These are phyloP conservation scores for Lanmaoa pseudosensibilis DNA, from an alignment of 768 basidiomycete species.

Conservation along the genomic window DNA sequence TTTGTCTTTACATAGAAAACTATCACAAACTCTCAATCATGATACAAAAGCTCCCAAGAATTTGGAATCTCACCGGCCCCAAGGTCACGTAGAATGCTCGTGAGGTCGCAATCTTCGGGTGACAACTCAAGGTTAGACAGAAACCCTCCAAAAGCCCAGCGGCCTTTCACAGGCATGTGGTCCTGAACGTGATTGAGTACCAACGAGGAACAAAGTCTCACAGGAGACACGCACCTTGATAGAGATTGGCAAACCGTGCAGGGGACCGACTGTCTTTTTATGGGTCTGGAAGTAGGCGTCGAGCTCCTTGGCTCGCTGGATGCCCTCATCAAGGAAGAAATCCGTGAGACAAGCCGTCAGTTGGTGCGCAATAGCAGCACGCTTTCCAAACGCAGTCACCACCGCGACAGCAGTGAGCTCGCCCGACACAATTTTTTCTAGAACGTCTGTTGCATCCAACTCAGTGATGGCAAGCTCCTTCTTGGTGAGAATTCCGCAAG, in stretches of 20 bases:
- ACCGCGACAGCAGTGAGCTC: conserved; percentile 40
- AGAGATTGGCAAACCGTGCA: conserved; percentile 43
- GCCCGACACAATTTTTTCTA: conserved; percentile 29
- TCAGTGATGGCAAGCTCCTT: conserved; percentile 36
- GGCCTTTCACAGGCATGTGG: conserved; percentile 41
- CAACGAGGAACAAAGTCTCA: background rate
- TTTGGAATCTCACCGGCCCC: conserved; percentile 38
- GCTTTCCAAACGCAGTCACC: conserved; percentile 44
- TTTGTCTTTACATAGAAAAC: conserved; percentile 47
- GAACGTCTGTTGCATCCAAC: conserved; percentile 38
- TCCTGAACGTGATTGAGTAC: conserved; percentile 29
- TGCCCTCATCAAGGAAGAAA: conserved; percentile 45
- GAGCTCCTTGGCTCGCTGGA: conserved; percentile 41
- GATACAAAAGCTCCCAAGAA: background rate
- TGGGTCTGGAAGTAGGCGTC: conserved; percentile 40
- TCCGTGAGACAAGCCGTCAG: conserved; percentile 41
- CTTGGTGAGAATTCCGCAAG: conserved; percentile 33
- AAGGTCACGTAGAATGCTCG: conserved; percentile 38
- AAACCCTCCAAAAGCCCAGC: conserved; percentile 39
- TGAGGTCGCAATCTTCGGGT: conserved; percentile 30
- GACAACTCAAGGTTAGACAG: conserved; percentile 24
- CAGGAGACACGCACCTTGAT: conserved; percentile 36
- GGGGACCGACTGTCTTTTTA: conserved; percentile 42
- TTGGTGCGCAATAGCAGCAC: conserved; percentile 56
- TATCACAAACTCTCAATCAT: conserved; percentile 10